Evolutionary conservation across 331 rosid species (phyloP).

Genomic region (Pyrus hybrid): DNA sequence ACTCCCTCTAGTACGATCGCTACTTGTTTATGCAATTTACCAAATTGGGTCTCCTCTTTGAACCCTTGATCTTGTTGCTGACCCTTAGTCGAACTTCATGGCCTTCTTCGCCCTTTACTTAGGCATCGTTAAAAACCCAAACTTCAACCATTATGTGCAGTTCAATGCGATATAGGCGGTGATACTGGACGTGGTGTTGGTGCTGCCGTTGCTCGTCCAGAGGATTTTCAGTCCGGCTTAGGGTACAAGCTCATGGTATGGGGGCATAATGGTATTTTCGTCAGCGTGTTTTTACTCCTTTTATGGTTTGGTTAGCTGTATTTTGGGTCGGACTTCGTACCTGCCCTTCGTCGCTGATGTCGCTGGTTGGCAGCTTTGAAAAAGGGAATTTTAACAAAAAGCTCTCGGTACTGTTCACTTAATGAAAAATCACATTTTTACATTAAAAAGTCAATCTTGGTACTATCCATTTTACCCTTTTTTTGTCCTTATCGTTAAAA

Average conservation of each 20-base stretch:
- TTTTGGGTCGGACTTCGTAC: constrained; percentile 68
- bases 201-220: constrained; percentile 54
- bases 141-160: constrained; percentile 43
- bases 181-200: constrained; percentile 74
- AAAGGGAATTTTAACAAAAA: too few relatives aligned
- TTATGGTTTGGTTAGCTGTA: constrained; percentile 38
- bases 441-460: too few relatives aligned
- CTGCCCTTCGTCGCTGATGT: constrained; percentile 85
- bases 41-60: constrained; percentile 40
- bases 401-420: too few relatives aligned
- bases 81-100: constrained; percentile 67
- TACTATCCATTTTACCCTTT: too few relatives aligned
- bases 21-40: constrained; percentile 55
- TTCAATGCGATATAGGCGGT: constrained; percentile 90
- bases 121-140: constrained; percentile 74
- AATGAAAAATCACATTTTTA: too few relatives aligned
- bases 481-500: too few relatives aligned
- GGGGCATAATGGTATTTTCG: constrained; percentile 42
- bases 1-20: constrained; percentile 79
- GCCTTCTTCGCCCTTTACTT: constrained; percentile 91
- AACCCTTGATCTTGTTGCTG: constrained; percentile 57
- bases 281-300: constrained; percentile 45
- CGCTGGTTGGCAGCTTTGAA: constrained; percentile 60
- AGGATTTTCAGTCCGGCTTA: constrained; percentile 53
- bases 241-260: constrained; percentile 51